Percentiles rank a stretch among this genome's conserved stretches.
These are phyloP conservation scores for Phytophthora palmivora DNA, from an alignment of 352 stramenopile species.

Conservation along the genomic window DNA sequence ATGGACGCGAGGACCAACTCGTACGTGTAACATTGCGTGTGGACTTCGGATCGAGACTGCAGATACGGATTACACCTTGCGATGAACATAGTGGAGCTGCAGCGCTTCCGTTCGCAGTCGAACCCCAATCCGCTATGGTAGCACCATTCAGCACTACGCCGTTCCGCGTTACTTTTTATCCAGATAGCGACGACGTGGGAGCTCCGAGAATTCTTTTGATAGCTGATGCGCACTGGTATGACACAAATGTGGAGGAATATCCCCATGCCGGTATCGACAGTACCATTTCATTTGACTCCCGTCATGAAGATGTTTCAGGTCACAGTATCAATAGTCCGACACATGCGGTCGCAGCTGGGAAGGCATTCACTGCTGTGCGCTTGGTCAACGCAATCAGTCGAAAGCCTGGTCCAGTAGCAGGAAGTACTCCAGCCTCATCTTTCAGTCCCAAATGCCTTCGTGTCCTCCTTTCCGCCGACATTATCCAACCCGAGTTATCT, in stretches of 20 bases:
- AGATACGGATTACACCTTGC: slow-evolving; percentile 51
- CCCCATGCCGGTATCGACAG: not conserved
- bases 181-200: slow-evolving; percentile 19
- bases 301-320: slow-evolving; percentile 23
- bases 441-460: slow-evolving; percentile 59
- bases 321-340: slow-evolving; percentile 16
- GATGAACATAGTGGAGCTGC: slow-evolving; percentile 28
- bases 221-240: slow-evolving; percentile 70
- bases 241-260: slow-evolving; percentile 23
- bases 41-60: slow-evolving; percentile 51
- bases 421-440: slow-evolving; percentile 23
- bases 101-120: slow-evolving; percentile 50
- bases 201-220: slow-evolving; percentile 57
- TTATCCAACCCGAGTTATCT: slow-evolving; percentile 69
- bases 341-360: slow-evolving; percentile 49
- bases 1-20: slow-evolving; percentile 56
- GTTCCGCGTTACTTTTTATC: slow-evolving; percentile 66
- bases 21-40: slow-evolving; percentile 66
- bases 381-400: slow-evolving; percentile 63
- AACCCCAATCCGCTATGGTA: slow-evolving; percentile 42
- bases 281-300: slow-evolving; percentile 15
- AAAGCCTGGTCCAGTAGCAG: slow-evolving; percentile 8
- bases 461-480: slow-evolving; percentile 63
- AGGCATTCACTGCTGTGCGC: slow-evolving; percentile 75
- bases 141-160: slow-evolving; percentile 29